These are phyloP conservation scores for Mycena albidolilacea DNA, from an alignment of 768 basidiomycete genomes.

Conservation along the genomic window DNA sequence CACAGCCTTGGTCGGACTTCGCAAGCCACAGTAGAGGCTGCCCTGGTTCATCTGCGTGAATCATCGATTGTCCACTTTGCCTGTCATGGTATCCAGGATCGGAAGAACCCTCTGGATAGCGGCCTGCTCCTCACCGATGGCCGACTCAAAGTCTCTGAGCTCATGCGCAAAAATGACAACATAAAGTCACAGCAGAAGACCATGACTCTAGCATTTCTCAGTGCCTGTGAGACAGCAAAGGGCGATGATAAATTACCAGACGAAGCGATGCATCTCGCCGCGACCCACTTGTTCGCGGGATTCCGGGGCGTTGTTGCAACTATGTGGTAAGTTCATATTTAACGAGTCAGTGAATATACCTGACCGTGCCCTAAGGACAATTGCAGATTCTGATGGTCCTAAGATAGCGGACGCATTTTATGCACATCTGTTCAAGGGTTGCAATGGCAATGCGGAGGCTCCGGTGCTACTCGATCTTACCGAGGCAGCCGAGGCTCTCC, in stretches of 20 bases:
- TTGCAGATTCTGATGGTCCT: background rate
- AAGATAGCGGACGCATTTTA: constrained; percentile 14
- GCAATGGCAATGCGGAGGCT: background rate
- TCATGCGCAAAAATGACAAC: constrained; percentile 37
- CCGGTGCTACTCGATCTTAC: background rate
- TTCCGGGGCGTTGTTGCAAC: too few relatives aligned
- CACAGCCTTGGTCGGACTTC: background rate
- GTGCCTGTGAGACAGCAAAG: constrained; percentile 51
- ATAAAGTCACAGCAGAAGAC: background rate
- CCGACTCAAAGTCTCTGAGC: constrained; percentile 35
- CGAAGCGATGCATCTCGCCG: constrained; percentile 46
- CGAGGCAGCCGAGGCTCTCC: constrained; percentile 3
- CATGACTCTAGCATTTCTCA: constrained; percentile 47
- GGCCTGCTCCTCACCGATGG: constrained; percentile 42
- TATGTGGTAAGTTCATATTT: constrained; percentile 39
- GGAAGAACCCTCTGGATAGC: constrained; percentile 39
- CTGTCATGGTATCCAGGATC: constrained; percentile 49
- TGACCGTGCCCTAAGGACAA: background rate
- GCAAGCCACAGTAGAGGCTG: constrained; percentile 13
- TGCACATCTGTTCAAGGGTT: background rate
- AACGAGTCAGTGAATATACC: background rate
- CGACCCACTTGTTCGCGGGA: constrained; percentile 41
- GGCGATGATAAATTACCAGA: constrained; percentile 43
- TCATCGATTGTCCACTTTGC: constrained; percentile 49
- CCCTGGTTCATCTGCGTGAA: constrained; percentile 16